phyloP scores from a whole-genome alignment of 495 filamentous ascomycete species.

The Thermothielavioides terrestris region DNA sequence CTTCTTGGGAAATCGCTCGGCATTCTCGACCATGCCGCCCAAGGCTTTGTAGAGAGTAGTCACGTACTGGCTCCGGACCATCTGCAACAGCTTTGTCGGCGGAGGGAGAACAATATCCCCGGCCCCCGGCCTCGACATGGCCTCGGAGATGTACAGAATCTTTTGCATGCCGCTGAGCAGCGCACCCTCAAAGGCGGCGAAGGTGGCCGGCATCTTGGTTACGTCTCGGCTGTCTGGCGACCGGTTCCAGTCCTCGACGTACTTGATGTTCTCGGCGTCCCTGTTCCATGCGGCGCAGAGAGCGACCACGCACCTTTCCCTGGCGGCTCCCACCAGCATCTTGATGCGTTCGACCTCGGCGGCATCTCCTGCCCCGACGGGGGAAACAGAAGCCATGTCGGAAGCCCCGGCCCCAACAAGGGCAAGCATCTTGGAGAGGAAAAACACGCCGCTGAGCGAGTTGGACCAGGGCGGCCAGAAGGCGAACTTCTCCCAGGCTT shows the following conservation, averaged over 20 bases:
- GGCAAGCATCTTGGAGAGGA: conserved; percentile 69
- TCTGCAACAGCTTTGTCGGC: conserved; percentile 70
- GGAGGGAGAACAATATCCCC: conserved; percentile 74
- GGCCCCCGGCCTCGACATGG: conserved; percentile 55
- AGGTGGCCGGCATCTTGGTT: conserved; percentile 81
- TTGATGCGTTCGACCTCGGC: conserved; percentile 57
- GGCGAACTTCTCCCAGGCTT: conserved; percentile 86
- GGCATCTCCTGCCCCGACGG: conserved; percentile 49
- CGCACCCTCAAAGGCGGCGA: conserved; percentile 68
- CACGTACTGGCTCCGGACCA: conserved; percentile 80
- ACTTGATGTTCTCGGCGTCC: conserved; percentile 81
- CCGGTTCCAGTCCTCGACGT: conserved; percentile 85
- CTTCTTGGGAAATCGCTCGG: conserved; percentile 58
- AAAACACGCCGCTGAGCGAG: conserved; percentile 77
- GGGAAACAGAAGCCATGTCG: conserved; percentile 68
- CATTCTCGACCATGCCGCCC: conserved; percentile 92
- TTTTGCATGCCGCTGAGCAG: conserved; percentile 80
- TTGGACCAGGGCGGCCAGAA: conserved; percentile 96
- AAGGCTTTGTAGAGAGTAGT: conserved; percentile 85
- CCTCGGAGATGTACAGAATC: conserved; percentile 85
- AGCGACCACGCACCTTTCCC: conserved; percentile 74
- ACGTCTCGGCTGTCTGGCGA: conserved; percentile 68
- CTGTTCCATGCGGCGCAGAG: conserved; percentile 78
- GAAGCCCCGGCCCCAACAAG: conserved; percentile 76
- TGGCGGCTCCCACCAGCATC: conserved; percentile 60